These are phyloP conservation scores for Tephrocybe sp. DNA, from an alignment of 768 basidiomycete species.

Conservation along the genomic window DNA sequence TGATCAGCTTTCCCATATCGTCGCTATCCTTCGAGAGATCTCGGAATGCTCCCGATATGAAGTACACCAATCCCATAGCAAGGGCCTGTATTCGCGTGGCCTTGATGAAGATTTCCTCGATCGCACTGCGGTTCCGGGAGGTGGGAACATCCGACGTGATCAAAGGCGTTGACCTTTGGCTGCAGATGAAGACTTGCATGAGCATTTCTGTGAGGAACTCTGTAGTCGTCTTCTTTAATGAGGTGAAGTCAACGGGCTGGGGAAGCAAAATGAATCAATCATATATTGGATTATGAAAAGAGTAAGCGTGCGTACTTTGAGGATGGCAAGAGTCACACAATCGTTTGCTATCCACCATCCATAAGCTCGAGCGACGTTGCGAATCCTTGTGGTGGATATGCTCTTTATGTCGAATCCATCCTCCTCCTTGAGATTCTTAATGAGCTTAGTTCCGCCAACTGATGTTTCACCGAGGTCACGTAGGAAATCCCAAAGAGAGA, in stretches of 20 bases:
- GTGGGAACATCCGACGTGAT: slow-evolving; percentile 40
- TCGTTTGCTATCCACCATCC: slow-evolving; percentile 95
- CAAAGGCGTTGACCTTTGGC: slow-evolving; percentile 72
- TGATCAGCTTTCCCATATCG: slow-evolving; percentile 42
- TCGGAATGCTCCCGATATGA: slow-evolving; percentile 49
- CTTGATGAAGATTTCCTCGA: slow-evolving; percentile 83
- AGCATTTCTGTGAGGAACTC: slow-evolving; percentile 75
- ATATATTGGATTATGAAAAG: not conserved
- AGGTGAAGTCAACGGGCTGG: slow-evolving; percentile 87
- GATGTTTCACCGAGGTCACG: slow-evolving; percentile 84
- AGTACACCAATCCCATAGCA: slow-evolving; percentile 75
- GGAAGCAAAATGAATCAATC: not conserved
- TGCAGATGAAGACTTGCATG: slow-evolving; percentile 65
- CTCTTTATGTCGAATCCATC: slow-evolving; percentile 48
- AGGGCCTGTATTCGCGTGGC: slow-evolving; percentile 63
- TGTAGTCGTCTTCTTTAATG: slow-evolving; percentile 60
- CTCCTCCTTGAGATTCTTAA: slow-evolving; percentile 61
- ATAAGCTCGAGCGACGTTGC: slow-evolving; percentile 81
- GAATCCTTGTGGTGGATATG: slow-evolving; percentile 56
- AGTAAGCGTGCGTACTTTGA: slow-evolving; percentile 66
- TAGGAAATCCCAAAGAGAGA: slow-evolving; percentile 95
- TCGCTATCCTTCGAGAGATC: slow-evolving; percentile 30
- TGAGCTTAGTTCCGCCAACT: slow-evolving; percentile 78
- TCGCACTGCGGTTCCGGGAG: slow-evolving; percentile 52
- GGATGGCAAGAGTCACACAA: slow-evolving; percentile 65